Evolutionary conservation across 306 rosid genomes (phyloP).

Genomic region (Ceratonia siliqua): DNA sequence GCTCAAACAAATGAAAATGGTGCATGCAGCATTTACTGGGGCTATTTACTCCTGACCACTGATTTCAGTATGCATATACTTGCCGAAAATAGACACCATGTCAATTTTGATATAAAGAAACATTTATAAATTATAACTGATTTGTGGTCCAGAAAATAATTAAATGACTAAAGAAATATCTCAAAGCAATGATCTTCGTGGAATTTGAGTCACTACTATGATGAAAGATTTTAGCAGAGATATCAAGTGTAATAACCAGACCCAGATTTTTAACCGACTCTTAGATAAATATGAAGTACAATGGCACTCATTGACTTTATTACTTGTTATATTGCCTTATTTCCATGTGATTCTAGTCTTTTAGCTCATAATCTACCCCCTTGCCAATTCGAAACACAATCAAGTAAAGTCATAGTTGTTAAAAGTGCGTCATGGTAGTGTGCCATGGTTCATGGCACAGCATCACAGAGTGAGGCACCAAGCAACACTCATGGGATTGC

Average conservation of each 20-base stretch:
- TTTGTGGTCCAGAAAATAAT: not conserved
- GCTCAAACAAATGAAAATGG: not conserved
- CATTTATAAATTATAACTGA: slow-evolving; percentile 2
- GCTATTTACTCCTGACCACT: not conserved
- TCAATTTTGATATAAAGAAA: not conserved
- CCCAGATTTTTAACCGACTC: not conserved
- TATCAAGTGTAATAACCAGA: not conserved
- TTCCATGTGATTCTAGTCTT: not conserved
- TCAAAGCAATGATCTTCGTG: not conserved
- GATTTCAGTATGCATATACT: not conserved
- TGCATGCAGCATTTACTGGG: not conserved
- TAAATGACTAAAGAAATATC: not conserved
- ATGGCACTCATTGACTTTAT: not conserved
- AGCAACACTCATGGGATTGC: not conserved
- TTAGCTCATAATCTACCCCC: not conserved
- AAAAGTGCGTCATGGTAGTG: no score
- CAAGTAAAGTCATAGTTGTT: not conserved
- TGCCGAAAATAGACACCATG: not conserved
- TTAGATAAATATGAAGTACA: not conserved
- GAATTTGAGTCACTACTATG: not conserved
- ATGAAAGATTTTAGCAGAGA: not conserved
- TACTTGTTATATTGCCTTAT: not conserved
- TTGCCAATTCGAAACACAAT: not conserved
- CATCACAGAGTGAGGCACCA: no score
- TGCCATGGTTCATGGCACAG: no score